Evolutionary conservation across 2,329 filamentous ascomycete genomes (phyloP).

Genomic region (Magnaporthales sp.): DNA sequence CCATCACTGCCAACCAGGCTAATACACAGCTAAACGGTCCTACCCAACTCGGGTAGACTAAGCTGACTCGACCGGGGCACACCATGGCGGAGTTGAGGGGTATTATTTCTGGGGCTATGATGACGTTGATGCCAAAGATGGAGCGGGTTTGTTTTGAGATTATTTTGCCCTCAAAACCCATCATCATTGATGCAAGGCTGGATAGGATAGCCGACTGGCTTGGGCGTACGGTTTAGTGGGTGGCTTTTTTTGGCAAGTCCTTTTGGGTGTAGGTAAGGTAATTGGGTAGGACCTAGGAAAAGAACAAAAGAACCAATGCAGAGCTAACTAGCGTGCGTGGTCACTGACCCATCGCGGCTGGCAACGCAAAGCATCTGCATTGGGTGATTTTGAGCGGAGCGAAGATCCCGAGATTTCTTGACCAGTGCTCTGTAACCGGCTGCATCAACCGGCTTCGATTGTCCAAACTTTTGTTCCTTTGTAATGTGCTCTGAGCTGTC

Average conservation of each 20-base stretch:
- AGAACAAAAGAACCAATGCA: neutral
- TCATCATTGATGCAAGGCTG: neutral
- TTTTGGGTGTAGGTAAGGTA: neutral
- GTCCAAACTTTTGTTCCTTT: neutral
- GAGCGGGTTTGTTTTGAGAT: neutral
- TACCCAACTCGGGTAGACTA: neutral
- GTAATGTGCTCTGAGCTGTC: neutral
- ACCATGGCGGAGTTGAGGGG: neutral
- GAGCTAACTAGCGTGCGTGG: neutral
- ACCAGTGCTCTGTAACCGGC: neutral
- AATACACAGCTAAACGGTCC: constrained; percentile 3
- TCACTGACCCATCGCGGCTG: neutral
- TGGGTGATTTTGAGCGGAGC: neutral
- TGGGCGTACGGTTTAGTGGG: neutral
- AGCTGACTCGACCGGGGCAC: constrained; percentile 2
- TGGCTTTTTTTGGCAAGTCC: neutral
- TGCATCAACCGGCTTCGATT: neutral
- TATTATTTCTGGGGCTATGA: neutral
- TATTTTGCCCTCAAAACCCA: neutral
- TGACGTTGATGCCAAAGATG: neutral
- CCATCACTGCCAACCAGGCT: neutral
- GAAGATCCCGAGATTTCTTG: neutral
- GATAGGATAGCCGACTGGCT: neutral
- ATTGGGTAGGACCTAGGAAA: neutral
- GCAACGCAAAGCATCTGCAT: neutral